Evolutionary conservation across 192 early-diverging fungal species (phyloP).

Genomic region (Spinellus fusiger): DNA sequence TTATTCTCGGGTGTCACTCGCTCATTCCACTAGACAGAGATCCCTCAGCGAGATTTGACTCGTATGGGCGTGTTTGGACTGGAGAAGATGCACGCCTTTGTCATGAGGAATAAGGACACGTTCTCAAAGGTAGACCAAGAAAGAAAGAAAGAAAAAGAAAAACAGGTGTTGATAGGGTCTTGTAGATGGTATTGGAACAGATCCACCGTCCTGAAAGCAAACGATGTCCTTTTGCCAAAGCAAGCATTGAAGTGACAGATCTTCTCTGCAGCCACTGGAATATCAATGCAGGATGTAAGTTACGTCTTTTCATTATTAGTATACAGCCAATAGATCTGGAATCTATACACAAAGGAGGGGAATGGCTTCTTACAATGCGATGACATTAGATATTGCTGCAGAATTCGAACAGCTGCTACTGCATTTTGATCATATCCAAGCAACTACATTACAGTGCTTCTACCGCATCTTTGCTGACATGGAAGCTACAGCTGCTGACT

Average conservation of each 20-base stretch:
- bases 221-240: constrained; percentile 56
- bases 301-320: not conserved
- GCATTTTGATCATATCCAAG: constrained; percentile 51
- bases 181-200: constrained; percentile 43
- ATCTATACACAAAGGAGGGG: not conserved
- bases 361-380: too few species aligned
- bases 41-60: constrained; percentile 53
- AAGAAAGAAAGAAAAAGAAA: not conserved
- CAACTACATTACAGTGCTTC: constrained; percentile 45
- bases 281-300: constrained; percentile 58
- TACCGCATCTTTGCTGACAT: constrained; percentile 61
- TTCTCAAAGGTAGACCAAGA: constrained; percentile 34
- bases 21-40: constrained; percentile 41
- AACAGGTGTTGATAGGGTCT: not conserved
- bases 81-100: constrained; percentile 57
- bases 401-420: constrained; percentile 61
- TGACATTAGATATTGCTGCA: constrained; percentile 33
- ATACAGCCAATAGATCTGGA: not conserved
- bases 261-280: constrained; percentile 66
- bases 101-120: constrained; percentile 30
- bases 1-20: not conserved
- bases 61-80: constrained; percentile 60
- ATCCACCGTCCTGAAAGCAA: constrained; percentile 34
- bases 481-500: constrained; percentile 47
- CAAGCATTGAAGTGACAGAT: constrained; percentile 59